A percentile compares a stretch with the other conserved stretches of the same genome.
phyloP scores from a whole-genome alignment of 768 basidiomycete species.

The Mycena capillaripes region DNA sequence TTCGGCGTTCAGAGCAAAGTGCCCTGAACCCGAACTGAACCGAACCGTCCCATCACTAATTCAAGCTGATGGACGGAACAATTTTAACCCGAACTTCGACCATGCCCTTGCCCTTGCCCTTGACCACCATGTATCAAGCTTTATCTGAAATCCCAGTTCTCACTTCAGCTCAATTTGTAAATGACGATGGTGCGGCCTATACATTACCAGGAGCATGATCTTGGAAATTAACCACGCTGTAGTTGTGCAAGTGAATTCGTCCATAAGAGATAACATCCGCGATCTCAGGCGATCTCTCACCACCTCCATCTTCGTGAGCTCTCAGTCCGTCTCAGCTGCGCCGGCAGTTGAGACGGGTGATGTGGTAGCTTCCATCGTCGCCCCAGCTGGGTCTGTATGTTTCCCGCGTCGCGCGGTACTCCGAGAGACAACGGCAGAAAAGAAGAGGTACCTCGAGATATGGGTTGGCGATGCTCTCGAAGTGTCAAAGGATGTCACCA shows the following conservation, averaged over 20 bases:
- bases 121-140: constrained; percentile 50
- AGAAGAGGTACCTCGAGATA: constrained; percentile 71
- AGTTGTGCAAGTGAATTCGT: constrained; percentile 62
- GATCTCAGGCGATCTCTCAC: constrained; percentile 62
- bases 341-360: constrained; percentile 55
- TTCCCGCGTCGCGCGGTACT: constrained; percentile 60
- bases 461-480: constrained; percentile 64
- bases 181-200: constrained; percentile 33
- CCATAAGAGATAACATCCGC: constrained; percentile 63
- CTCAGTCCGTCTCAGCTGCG: constrained; percentile 37
- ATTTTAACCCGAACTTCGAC: too few relatives aligned
- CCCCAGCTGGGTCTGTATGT: constrained; percentile 48
- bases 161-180: constrained; percentile 50
- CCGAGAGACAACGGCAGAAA: constrained; percentile 50
- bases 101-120: too few relatives aligned
- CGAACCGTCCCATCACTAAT: too few relatives aligned
- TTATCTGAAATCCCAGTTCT: constrained; percentile 58
- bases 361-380: constrained; percentile 56
- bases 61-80: too few relatives aligned
- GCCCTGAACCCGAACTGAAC: too few relatives aligned
- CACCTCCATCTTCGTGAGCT: constrained; percentile 52
- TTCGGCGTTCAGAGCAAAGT: too few relatives aligned
- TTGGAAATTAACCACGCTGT: constrained; percentile 6
- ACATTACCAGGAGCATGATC: neutral
- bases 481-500: constrained; percentile 68